Conservation (phyloP, 108 stramenopile species). For the Cyclotella choctawhatcheeana region DNA sequence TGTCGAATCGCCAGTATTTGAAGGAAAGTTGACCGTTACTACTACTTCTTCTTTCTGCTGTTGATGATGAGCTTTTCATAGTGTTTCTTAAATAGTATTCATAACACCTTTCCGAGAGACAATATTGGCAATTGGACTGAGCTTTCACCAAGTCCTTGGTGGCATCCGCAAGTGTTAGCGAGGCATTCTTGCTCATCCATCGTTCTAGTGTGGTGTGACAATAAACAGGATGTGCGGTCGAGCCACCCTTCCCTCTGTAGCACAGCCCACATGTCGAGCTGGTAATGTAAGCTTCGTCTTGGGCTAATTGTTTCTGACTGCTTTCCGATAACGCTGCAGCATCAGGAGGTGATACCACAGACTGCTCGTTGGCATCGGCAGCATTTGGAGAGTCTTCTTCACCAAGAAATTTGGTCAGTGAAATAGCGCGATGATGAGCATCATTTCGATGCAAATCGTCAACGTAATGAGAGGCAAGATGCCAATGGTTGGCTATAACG, state of each 20-base stretch:
- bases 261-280: conserved; percentile 19
- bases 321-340: not conserved
- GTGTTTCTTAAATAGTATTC: not conserved
- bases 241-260: conserved; percentile 4
- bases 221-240: conserved; percentile 3
- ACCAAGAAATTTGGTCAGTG: not conserved
- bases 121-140: conserved; percentile 24
- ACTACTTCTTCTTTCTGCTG: no score
- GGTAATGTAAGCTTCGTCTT: conserved; percentile 9
- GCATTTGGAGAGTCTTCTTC: not conserved
- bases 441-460: not conserved
- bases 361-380: no score
- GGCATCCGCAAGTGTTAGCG: conserved; percentile 31
- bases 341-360: no score
- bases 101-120: conserved; percentile 30
- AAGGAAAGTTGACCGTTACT: not conserved
- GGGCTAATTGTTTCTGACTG: not conserved
- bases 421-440: not conserved
- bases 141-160: conserved; percentile 5
- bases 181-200: conserved; percentile 7
- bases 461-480: not conserved
- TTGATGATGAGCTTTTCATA: not conserved
- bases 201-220: conserved; percentile 8
- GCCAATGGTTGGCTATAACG: conserved; percentile 1
- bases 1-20: conserved; percentile 52